Conservation (phyloP, 1,284 basidiomycete species). For the Chalciporus sp. region DNA sequence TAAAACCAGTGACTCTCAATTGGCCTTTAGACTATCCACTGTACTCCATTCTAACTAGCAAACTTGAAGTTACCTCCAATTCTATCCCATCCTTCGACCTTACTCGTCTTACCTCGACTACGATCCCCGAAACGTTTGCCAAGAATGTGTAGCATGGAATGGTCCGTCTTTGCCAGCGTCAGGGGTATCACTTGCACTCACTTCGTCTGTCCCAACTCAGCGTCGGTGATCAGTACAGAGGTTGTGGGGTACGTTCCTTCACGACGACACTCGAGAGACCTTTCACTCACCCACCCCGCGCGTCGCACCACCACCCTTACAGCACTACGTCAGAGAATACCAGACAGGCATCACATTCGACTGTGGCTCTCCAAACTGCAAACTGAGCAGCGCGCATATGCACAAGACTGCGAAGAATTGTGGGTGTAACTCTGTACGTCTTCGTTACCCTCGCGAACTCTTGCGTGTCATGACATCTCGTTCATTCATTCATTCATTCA, state of each 20-base stretch:
- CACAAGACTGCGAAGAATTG: slow-evolving; percentile 46
- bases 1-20: slow-evolving; percentile 27
- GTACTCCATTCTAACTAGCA: slow-evolving; percentile 1
- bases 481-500: neutral
- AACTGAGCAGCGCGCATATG: slow-evolving; percentile 45
- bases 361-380: slow-evolving; percentile 44
- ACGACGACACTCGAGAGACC: slow-evolving; percentile 1
- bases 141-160: slow-evolving; percentile 49
- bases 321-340: slow-evolving; percentile 62
- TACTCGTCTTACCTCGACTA: neutral
- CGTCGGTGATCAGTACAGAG: slow-evolving; percentile 64
- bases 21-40: slow-evolving; percentile 1
- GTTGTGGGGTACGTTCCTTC: slow-evolving; percentile 50
- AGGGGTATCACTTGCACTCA: slow-evolving; percentile 1
- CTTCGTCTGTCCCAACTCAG: slow-evolving; percentile 33
- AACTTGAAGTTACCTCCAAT: neutral
- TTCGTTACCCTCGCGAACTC: neutral
- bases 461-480: too few species aligned
- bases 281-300: slow-evolving; percentile 1
- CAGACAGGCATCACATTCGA: slow-evolving; percentile 48
- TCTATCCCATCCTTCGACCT: neutral
- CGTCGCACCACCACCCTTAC: neutral
- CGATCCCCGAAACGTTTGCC: slow-evolving; percentile 1
- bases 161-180: slow-evolving; percentile 31
- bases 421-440: slow-evolving; percentile 34